phyloP scores from a whole-genome alignment of 345 rosid species.

The Balakata baccata region DNA sequence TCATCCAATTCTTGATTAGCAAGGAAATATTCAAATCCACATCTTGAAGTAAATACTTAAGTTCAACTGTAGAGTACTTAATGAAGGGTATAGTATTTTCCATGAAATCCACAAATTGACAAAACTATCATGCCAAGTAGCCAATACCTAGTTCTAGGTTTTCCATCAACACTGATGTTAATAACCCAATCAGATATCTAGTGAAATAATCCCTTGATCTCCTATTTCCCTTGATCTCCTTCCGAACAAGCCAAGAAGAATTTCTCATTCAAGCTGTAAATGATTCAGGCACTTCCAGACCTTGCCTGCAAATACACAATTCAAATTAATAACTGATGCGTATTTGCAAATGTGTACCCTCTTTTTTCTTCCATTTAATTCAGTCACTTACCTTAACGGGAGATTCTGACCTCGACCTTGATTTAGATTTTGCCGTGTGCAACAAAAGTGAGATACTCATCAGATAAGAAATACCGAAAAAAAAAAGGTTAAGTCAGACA shows the following conservation, averaged over 20 bases:
- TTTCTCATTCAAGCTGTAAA: neutral
- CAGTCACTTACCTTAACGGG: conserved; percentile 37
- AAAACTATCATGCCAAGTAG: neutral
- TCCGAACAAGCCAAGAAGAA: neutral
- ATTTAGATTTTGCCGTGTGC: conserved; percentile 26
- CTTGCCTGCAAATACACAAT: neutral
- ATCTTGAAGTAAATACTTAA: neutral
- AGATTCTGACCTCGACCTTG: conserved; percentile 35
- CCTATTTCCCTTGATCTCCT: neutral
- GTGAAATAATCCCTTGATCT: neutral
- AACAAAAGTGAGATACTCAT: neutral
- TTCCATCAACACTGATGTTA: neutral
- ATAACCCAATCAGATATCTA: neutral
- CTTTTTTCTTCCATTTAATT: neutral
- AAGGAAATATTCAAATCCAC: no score
- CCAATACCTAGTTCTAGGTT: neutral
- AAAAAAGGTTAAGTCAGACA: neutral
- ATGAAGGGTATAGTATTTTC: neutral
- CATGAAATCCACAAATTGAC: neutral
- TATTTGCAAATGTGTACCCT: no score
- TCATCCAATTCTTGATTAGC: no score
- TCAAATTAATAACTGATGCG: neutral
- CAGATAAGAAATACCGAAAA: neutral
- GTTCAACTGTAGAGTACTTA: neutral
- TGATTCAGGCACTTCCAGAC: conserved; percentile 8